These are phyloP conservation scores for Mollisia scopiformis DNA, from an alignment of 2,329 filamentous ascomycete genomes.

Conservation along the genomic window DNA sequence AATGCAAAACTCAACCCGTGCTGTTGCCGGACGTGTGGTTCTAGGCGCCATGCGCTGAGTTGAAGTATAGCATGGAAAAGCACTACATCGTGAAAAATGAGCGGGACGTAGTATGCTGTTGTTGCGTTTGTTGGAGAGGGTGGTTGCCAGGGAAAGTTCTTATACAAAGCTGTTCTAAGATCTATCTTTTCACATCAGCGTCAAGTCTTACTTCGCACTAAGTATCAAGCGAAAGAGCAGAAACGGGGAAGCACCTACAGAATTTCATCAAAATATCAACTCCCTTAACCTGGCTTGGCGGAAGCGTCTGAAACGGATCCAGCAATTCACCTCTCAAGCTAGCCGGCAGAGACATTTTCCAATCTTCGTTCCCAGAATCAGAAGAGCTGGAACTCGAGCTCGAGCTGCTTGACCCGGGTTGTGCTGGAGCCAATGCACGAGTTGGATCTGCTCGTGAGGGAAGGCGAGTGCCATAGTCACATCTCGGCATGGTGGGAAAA, in stretches of 20 bases:
- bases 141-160: conserved; percentile 22
- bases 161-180: conserved; percentile 17
- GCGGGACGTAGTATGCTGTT: conserved; percentile 20
- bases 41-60: conserved; percentile 7
- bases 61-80: conserved; percentile 20
- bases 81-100: conserved; percentile 16
- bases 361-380: neutral
- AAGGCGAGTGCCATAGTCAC: conserved; percentile 5
- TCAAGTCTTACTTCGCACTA: neutral
- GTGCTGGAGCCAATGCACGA: neutral
- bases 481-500: conserved; percentile 5
- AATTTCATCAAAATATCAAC: conserved; percentile 21
- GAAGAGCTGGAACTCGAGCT: neutral
- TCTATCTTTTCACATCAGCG: conserved; percentile 4
- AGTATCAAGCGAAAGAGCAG: neutral
- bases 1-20: neutral
- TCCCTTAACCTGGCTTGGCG: conserved; percentile 12
- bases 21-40: neutral
- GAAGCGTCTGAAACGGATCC: conserved; percentile 19
- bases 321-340: conserved; percentile 3
- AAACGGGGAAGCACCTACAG: conserved; percentile 5
- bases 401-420: neutral
- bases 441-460: too few relatives aligned
- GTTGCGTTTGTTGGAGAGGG: conserved; percentile 19
- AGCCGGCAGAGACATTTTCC: neutral